These are phyloP conservation scores for Penicillium cosmopolitanum DNA, from an alignment of 495 filamentous ascomycete species.

Conservation along the genomic window DNA sequence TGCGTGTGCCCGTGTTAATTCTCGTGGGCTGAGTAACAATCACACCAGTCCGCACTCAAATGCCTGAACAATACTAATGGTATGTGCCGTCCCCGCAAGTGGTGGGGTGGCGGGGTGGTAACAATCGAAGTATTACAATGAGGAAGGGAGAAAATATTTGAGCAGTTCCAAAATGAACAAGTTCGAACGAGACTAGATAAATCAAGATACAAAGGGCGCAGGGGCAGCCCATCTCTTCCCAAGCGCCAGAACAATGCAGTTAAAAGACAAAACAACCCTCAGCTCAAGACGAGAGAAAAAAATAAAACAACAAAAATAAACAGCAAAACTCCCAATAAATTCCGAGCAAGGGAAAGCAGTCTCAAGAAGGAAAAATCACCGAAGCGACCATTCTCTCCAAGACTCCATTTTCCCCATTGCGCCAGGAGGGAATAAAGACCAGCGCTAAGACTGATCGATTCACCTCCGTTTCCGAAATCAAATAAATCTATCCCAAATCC, in stretches of 20 bases:
- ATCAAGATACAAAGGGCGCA: constrained; percentile 9
- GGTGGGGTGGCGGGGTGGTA: too few species aligned
- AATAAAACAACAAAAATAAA: constrained; percentile 3
- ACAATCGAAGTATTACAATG: too few species aligned
- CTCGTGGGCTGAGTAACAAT: background rate
- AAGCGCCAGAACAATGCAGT: constrained; percentile 37
- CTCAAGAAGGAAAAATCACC: background rate
- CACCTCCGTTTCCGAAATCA: constrained; percentile 27
- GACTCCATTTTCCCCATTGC: constrained; percentile 8
- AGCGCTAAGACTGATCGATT: constrained; percentile 4
- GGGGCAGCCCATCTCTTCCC: constrained; percentile 17
- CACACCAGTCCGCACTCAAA: background rate
- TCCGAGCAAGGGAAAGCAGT: constrained; percentile 12
- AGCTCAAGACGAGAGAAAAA: constrained; percentile 24
- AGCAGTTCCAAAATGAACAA: constrained; percentile 3
- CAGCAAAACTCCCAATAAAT: constrained; percentile 17
- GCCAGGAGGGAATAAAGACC: constrained; percentile 14
- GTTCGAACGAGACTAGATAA: constrained; percentile 12
- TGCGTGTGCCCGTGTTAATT: background rate
- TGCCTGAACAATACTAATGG: background rate
- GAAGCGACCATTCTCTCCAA: background rate
- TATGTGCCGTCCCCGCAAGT: background rate
- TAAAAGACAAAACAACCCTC: constrained; percentile 24
- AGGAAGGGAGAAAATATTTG: background rate
- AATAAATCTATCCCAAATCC: constrained; percentile 36